These are phyloP conservation scores for Exsudoporus floridanus DNA, from an alignment of 1,284 basidiomycete genomes.

Conservation along the genomic window DNA sequence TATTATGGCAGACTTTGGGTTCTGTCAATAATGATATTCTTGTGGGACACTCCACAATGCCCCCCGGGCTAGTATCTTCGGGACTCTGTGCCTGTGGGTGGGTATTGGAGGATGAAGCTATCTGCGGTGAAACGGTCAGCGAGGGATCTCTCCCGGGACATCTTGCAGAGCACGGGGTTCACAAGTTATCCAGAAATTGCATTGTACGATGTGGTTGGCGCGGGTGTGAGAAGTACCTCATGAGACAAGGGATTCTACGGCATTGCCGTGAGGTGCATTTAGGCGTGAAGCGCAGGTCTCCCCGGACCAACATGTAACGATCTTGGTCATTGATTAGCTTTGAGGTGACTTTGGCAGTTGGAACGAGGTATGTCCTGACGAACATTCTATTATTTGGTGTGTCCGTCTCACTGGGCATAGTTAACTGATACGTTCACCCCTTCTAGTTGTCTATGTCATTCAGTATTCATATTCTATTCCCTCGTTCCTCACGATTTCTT, in stretches of 20 bases:
- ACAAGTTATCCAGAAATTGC: background rate
- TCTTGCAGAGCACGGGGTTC: slow-evolving; percentile 18
- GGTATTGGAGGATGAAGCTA: background rate
- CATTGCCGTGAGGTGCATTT: slow-evolving; percentile 20
- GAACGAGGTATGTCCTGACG: background rate
- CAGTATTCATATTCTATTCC: background rate
- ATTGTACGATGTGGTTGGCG: slow-evolving; percentile 14
- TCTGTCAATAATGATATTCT: background rate
- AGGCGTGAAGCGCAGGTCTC: slow-evolving; percentile 10
- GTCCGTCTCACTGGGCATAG: background rate
- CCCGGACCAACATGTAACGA: no score
- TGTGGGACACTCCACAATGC: background rate
- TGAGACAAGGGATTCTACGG: slow-evolving; percentile 10
- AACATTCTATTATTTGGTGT: background rate
- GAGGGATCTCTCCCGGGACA: slow-evolving; percentile 5
- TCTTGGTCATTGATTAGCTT: background rate
- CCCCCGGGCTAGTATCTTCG: background rate
- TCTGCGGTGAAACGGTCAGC: slow-evolving; percentile 11
- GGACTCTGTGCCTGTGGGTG: slow-evolving; percentile 11
- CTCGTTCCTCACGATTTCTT: background rate
- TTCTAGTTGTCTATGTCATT: background rate
- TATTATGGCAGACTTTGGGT: background rate
- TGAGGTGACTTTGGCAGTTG: background rate
- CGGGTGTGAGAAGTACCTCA: slow-evolving; percentile 4
- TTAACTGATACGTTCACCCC: background rate